Base-by-base conservation (phyloP, 441 rosid species). In the Pelargonium fulgidum region DNA sequence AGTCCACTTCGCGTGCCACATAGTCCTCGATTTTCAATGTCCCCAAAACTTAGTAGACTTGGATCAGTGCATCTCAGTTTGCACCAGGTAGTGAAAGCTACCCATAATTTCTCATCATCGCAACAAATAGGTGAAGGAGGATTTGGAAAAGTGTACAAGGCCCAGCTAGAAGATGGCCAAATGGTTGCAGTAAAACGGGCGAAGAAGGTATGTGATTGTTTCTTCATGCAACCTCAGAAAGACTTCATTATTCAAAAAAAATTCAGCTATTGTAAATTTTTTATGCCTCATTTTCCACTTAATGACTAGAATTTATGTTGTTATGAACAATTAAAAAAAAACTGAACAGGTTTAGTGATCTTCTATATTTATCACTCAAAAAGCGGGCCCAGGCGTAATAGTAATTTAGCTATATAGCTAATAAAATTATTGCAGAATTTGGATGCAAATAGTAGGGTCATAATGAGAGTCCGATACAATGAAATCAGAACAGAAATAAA, bases 131-230 rank as follows among this genome's bases (percentile, higher is more conserved):
- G 96, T 63, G 91, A 87, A 84, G 99, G 99, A 29, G 96, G 96
- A 42, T 91, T 91, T 70, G 97, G 99, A 75, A 82, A 82, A 33
- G 97, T 94, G 69, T 94, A 87, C 81, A 91, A 73, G 76, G 97
- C 90, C 2, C 67, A 69, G 62, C 80, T 94, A 66, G 92, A 87
- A 36, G 85, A 84, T 29, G 89, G 91, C 62, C 93, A 78, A 70
- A 70, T 85, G 68, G 96, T 94, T 67, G 99, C 99, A 80, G 85
- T 94, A 70, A 94, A 94, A 86, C 89, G 99, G 77, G 99, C 92
- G 63, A 94, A 91, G 83, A 90, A 85, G 96, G 99, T 90, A 80
- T 71, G 72, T 16, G 7, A 13, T 66, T 20, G 70, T 20, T 62
- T 14, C 64, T 29, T 48, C 58, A 50, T 14, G 58, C 58, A n/a